Base-by-base conservation (phyloP, 768 basidiomycete species). In the Myochromella boudieri region DNA sequence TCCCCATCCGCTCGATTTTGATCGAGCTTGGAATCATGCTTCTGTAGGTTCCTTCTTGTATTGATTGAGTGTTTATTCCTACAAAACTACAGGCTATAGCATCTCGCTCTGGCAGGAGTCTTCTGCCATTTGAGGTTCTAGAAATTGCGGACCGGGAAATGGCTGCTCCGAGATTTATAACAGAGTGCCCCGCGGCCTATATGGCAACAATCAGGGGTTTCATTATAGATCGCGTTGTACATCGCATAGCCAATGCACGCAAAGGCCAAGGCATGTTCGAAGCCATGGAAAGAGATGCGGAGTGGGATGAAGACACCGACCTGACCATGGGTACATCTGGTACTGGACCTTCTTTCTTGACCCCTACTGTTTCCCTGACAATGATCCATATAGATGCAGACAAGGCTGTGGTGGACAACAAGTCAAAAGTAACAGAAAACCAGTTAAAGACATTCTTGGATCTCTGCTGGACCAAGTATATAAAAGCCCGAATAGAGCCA, bases 401-500 rank as follows among this genome's bases (percentile, higher is more conserved):
- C 55, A 81, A 78, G 64, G 77, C 77, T 2, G 79, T 86, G 8
- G 86, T 95, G n/a, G 83, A 95, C 58, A 98, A 98, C 64, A 85
- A 82, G 64, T 76, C 82, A 37, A 95, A 94, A 65, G 92, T 97
- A 17, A 95, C 95, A 0, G 78, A 85, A 63, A 68, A 69, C 4
- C 97, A 98, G 59, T 64, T 99, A 1, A 75, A 71, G 34, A 70
- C 68, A 6, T 98, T 98, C 77, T 70, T 98, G 31, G 75, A 87
- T n/a, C 73, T 89, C 29, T 95, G 91, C 61, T 87, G 91, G 84
- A 82, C 82, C 14, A 91, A 90, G 64, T 98, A 97, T 61, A 86
- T 93, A 26, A 91, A 88, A 65, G 93, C 97, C 6, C 90, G 94
- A 59, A 95, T 98, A 54, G 97, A 98, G 68, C 97, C 97, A 47